Conservation (phyloP, 805 yeast species). For the Isabelozyma pseudorhagii region DNA sequence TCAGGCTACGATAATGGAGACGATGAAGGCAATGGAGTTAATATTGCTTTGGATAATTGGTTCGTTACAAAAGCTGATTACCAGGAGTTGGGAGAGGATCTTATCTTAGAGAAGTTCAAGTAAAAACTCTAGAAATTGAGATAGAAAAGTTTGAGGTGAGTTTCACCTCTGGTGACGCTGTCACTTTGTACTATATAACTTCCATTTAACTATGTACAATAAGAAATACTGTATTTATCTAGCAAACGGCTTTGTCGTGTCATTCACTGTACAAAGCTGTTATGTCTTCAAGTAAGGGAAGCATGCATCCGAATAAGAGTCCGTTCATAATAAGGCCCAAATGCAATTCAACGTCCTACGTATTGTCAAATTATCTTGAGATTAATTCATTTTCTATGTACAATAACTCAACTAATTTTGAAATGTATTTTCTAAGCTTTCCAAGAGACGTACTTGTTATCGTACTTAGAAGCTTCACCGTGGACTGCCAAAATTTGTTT, state of each 20-base stretch:
- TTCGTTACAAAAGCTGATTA: slow-evolving; percentile 64
- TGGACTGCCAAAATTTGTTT: slow-evolving; percentile 58
- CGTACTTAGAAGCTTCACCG: slow-evolving; percentile 39
- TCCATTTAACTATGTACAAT: neutral
- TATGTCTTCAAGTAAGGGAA: no score
- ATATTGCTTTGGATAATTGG: slow-evolving; percentile 43
- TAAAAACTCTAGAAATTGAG: slow-evolving; percentile 4
- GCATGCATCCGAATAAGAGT: no score
- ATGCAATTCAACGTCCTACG: no score
- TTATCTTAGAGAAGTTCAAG: slow-evolving; percentile 33
- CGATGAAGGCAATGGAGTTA: slow-evolving; percentile 20
- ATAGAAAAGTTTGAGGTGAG: neutral
- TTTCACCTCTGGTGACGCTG: neutral
- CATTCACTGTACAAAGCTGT: no score
- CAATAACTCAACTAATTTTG: slow-evolving; percentile 1
- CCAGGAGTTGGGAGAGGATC: slow-evolving; percentile 56
- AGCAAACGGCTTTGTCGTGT: neutral
- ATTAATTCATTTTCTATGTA: slow-evolving; percentile 7
- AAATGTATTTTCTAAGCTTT: slow-evolving; percentile 4
- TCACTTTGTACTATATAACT: slow-evolving; percentile 1
- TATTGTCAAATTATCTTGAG: no score
- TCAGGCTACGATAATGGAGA: slow-evolving; percentile 7
- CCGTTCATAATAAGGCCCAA: no score
- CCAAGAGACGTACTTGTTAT: slow-evolving; percentile 43
- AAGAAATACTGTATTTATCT: slow-evolving; percentile 1